Base-by-base conservation (phyloP, 2,329 filamentous ascomycete species). In the Pseudodiploospora longispora region DNA sequence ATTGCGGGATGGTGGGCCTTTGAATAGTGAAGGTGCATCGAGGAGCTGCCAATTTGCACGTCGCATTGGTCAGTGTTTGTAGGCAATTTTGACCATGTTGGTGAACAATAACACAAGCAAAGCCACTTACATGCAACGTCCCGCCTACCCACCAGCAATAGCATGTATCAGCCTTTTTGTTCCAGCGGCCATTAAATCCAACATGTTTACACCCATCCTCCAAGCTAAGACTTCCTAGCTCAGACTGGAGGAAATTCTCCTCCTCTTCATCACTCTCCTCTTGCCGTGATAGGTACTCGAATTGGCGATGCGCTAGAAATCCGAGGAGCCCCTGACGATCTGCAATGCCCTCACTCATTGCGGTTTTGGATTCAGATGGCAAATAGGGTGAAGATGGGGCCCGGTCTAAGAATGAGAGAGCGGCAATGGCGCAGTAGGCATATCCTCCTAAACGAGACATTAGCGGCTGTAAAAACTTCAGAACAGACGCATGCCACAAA, bases 121-220 rank as follows among this genome's bases (percentile, higher is more conserved):
- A 6, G 19, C 19, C 19, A 41, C 63, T 49, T 57, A 74, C 69
- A 42, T 59, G 55, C 1, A 79, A 59, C 1, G 88, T 80, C 2
- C 80, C 88, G 4, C 76, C 75, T 1, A 87, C 87, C 93, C 93
- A 98, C 72, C 91, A 98, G 27, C 81, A 84, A 63, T 98, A 98
- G 66, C 93, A 98, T 1, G 93, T 97, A 65, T 98, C 93, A 7
- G 87, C 85, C 39, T 83, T 75, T 64, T 98, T 98, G 68, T 95
- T 96, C 60, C 80, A 82, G 40, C 93, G 81, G 28, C 93, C 93
- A 57, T 94, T 95, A 66, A 94, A 89, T 7, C 90, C 93, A 2
- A 87, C 75, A 56, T 75, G 76, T 7, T 68, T 63, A 19, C 50
- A 58, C 4, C 38, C 47, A 4, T 63, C 57, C 8, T 61, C 56